phyloP scores from a whole-genome alignment of 768 basidiomycete genomes.

The Hypholoma fasciculare region DNA sequence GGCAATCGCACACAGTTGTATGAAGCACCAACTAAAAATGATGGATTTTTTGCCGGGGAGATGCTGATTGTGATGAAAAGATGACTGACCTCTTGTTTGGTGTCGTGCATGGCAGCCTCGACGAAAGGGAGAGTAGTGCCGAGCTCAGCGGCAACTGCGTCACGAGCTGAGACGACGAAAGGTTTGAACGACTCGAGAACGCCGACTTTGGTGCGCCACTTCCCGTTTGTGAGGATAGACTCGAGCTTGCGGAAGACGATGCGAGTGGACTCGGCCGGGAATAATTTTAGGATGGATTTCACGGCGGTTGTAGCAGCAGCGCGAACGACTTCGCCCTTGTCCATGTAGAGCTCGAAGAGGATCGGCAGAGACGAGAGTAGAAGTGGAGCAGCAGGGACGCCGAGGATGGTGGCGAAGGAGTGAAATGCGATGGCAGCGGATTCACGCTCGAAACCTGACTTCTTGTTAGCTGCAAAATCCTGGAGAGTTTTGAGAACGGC shows the following conservation, averaged over 20 bases:
- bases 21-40: background rate
- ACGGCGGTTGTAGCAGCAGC: slow-evolving; percentile 75
- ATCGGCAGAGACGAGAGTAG: slow-evolving; percentile 76
- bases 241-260: slow-evolving; percentile 70
- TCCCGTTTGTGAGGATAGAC: slow-evolving; percentile 76
- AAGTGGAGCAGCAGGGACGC: slow-evolving; percentile 68
- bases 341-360: slow-evolving; percentile 84
- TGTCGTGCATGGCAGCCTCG: slow-evolving; percentile 93
- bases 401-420: slow-evolving; percentile 69
- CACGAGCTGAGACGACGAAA: slow-evolving; percentile 68
- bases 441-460: slow-evolving; percentile 87
- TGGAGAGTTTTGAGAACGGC: slow-evolving; percentile 66
- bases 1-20: background rate
- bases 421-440: slow-evolving; percentile 82
- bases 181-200: slow-evolving; percentile 82
- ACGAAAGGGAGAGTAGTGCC: slow-evolving; percentile 82
- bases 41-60: background rate
- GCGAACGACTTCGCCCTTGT: slow-evolving; percentile 93
- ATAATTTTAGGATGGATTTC: slow-evolving; percentile 81
- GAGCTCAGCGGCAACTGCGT: slow-evolving; percentile 81
- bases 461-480: slow-evolving; percentile 75
- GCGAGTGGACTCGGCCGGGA: slow-evolving; percentile 80
- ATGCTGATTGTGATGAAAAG: background rate
- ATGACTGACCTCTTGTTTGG: slow-evolving; percentile 80
- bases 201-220: slow-evolving; percentile 96